These are phyloP conservation scores for Thymus quinquecostatus DNA, from an alignment of 257 asterid genomes.

Conservation along the genomic window DNA sequence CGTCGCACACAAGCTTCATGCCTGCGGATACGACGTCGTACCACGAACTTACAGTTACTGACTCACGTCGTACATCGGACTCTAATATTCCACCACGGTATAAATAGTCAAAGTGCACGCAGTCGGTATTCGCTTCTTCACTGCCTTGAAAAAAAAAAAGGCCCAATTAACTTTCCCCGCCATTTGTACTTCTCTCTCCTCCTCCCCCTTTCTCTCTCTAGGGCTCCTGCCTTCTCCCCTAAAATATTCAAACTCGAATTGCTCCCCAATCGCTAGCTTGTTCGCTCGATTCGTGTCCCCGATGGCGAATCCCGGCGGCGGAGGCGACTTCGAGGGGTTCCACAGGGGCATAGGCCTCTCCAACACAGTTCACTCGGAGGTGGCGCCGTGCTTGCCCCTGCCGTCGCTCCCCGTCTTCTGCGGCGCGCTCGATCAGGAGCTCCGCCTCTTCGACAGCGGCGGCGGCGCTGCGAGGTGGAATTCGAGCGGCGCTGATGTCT, in stretches of 20 bases:
- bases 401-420: conserved; percentile 95
- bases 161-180: conserved; percentile 58
- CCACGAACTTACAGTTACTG: too few relatives aligned
- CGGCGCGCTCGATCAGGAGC: conserved; percentile 83
- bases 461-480: conserved; percentile 49
- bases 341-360: conserved; percentile 82
- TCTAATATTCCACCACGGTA: too few relatives aligned
- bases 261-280: conserved; percentile 18
- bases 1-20: too few relatives aligned
- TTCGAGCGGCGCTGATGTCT: conserved; percentile 54
- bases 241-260: conserved; percentile 36
- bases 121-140: not conserved
- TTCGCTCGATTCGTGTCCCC: conserved; percentile 25
- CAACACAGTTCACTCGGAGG: conserved; percentile 86
- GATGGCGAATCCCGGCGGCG: conserved; percentile 55
- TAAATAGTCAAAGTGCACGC: not conserved
- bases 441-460: conserved; percentile 58
- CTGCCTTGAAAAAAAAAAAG: conserved; percentile 38
- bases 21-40: too few relatives aligned
- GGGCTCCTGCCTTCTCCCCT: conserved; percentile 48
- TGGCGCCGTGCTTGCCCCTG: conserved; percentile 81
- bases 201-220: conserved; percentile 53
- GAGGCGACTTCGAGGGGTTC: conserved; percentile 41
- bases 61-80: too few relatives aligned
- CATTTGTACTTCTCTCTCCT: conserved; percentile 52